These are phyloP conservation scores for Suillus occidentalis DNA, from an alignment of 768 basidiomycete genomes.

Conservation along the genomic window DNA sequence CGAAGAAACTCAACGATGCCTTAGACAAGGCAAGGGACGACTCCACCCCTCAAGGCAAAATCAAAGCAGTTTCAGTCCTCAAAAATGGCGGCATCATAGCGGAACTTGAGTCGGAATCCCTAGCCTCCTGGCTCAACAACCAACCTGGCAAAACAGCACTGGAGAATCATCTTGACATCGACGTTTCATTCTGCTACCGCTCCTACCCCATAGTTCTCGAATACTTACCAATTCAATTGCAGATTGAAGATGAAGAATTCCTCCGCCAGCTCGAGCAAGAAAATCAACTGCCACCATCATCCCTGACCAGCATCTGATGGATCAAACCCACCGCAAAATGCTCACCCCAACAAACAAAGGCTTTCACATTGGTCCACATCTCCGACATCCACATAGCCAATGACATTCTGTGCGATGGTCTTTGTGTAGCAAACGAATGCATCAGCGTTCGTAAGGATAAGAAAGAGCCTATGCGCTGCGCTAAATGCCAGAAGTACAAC, in stretches of 20 bases:
- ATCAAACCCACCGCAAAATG: neutral
- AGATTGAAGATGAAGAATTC: slow-evolving; percentile 6
- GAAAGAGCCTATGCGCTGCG: too few species aligned
- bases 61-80: neutral
- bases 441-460: too few species aligned
- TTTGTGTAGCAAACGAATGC: too few species aligned
- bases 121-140: neutral
- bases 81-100: slow-evolving; percentile 18
- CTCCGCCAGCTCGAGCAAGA: slow-evolving; percentile 20
- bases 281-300: slow-evolving; percentile 5
- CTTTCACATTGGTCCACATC: too few species aligned
- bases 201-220: slow-evolving; percentile 15
- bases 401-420: too few species aligned
- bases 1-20: neutral
- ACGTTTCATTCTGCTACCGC: slow-evolving; percentile 1
- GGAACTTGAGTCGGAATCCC: slow-evolving; percentile 4
- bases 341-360: too few species aligned
- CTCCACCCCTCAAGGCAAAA: neutral
- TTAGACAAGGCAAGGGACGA: neutral
- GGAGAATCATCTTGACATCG: neutral
- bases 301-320: neutral
- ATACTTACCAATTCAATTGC: slow-evolving; percentile 22
- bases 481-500: too few species aligned
- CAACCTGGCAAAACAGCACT: neutral
- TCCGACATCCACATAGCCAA: too few species aligned